Evolutionary conservation across 106 monocot genomes (phyloP), one percentile per base, ranked within the genome.

Genomic region (Phalaenopsis aphrodite): DNA sequence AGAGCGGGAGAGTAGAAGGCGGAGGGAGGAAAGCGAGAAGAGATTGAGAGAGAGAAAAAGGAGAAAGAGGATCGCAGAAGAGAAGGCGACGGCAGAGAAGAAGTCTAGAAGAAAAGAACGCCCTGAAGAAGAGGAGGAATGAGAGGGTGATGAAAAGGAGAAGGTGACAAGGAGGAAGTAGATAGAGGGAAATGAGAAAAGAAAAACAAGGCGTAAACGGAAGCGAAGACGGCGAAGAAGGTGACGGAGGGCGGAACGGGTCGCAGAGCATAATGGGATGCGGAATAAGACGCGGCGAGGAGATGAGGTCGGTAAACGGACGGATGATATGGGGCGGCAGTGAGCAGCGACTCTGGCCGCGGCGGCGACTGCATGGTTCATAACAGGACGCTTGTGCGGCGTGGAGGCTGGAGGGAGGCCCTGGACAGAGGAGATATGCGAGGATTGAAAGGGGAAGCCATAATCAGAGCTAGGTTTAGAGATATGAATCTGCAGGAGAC

Each of bases 151-250:
- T 80, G 46, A 88, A 41, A 67, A 86, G 52, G 43, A 37, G 55
- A 79, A 75, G 42, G 82, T 79, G 8, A 79, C 83, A 38, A 88
- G 55, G 67, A 87, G 67, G 67, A 83, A 79, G 78, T 84, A 89
- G 10, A 84, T 36, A 39, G 83, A 81, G 19, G 84, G 85, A 82
- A 86, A 77, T 23, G 87, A 87, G 49, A 89, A 80, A 45, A 89
- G 87, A 36, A 91, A 84, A 42, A 89, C 76, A 79, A 85, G 64
- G 21, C 87, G 88, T 61, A 89, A 68, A 23, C 89, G 89, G 77
- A 91, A 84, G 78, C 80, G 91, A 42, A 90, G 86, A 10, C 86
- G 86, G 78, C 80, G 88, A 80, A 90, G 58, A 68, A 88, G 48
- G 36, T 84, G 72, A 47, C 80, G 77, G 55, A 76, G 66, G 10